Percentiles rank a stretch among this genome's conserved stretches.
These are phyloP conservation scores for Zychaea mexicana DNA, from an alignment of 371 early-diverging fungal genomes.

Conservation along the genomic window DNA sequence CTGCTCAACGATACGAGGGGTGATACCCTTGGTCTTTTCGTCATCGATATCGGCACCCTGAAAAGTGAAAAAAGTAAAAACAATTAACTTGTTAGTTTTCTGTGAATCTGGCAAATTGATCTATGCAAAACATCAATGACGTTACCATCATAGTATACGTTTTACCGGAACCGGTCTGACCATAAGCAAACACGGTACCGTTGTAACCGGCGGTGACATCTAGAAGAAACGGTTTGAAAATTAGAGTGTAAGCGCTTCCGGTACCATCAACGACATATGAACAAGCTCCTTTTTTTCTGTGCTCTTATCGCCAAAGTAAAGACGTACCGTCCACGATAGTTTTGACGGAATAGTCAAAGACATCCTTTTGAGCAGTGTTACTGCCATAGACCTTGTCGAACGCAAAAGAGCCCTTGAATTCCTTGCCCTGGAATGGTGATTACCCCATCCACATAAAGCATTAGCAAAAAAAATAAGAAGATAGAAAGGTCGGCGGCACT, in stretches of 20 bases:
- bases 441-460: neutral
- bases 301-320: neutral
- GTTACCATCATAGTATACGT: conserved; percentile 99
- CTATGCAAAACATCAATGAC: too few species aligned
- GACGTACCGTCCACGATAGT: conserved; percentile 87
- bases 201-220: conserved; percentile 87
- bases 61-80: neutral
- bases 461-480: neutral
- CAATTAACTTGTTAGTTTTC: too few species aligned
- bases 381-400: conserved; percentile 92
- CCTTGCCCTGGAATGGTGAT: conserved; percentile 73
- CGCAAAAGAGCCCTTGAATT: conserved; percentile 79
- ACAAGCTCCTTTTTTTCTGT: neutral
- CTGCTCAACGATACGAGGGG: conserved; percentile 91
- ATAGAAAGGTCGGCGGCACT: neutral
- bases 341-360: conserved; percentile 90
- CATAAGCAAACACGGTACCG: conserved; percentile 99
- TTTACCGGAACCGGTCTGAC: conserved; percentile 98
- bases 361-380: conserved; percentile 77
- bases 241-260: neutral
- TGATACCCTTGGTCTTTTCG: conserved; percentile 89
- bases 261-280: conserved; percentile 1
- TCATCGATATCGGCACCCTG: conserved; percentile 94
- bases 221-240: conserved; percentile 9
- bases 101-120: too few species aligned